Base-by-base conservation (phyloP, 2,329 filamentous ascomycete genomes). In the Cercospora sp. region DNA sequence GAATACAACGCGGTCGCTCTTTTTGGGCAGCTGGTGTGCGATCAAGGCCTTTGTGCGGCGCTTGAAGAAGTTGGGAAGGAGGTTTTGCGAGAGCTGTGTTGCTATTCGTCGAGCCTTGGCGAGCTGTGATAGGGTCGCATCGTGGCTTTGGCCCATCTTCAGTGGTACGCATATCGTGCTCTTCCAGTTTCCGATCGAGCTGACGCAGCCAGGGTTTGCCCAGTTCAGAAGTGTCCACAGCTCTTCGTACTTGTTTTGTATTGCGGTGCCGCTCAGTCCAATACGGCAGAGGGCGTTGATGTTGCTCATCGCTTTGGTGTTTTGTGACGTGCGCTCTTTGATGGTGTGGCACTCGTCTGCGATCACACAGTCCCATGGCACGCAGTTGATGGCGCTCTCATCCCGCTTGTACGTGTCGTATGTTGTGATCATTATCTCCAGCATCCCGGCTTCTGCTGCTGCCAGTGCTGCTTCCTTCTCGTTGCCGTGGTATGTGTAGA, bases 241-340 rank as follows among this genome's bases (percentile, higher is more conserved):
- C 79, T 99, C 95, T 77, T 97, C 93, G 78, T 99, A 99, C 72
- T 92, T 95, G 79, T 99, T 99, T 77, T 99, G 95, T 55, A 99
- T 97, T 0, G 94, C 94, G 0, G 95, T 99, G 1, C 95, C 95
- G 0, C 94, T 98, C 8, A 99, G 84, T 0, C 95, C 95, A 69
- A 99, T 94, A 37, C 95, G 88, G 76, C 95, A 98, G 2, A 98
- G 86, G 0, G 94, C 89, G 74, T 99, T 99, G 73, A 98, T 84
- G 69, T 94, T 88, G 74, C 93, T 91, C 90, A 99, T 94, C 0
- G 93, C 90, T 75, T 91, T 88, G 0, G 94, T 95, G 7, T 90
- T 91, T 70, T 90, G 91, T 0, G 94, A 90, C 53, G 82, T 85
- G 60, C 87, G 85, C 73, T 94, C 93, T 80, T 98, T 99, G 77